phyloP scores from a whole-genome alignment of 2,329 filamentous ascomycete genomes.

The Pestalotiopsis sp. region DNA sequence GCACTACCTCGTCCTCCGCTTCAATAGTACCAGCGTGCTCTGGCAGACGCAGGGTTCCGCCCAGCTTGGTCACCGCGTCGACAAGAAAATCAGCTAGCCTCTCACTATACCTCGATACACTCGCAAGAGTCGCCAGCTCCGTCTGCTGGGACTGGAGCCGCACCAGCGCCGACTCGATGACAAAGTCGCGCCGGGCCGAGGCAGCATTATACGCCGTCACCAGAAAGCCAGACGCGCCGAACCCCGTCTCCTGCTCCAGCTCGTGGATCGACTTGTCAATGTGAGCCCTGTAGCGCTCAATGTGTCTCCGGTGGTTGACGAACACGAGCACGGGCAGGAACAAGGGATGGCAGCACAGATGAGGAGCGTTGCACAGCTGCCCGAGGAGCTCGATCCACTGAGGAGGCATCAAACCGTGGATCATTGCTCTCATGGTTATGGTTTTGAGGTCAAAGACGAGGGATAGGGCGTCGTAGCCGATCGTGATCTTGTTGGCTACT shows the following conservation, averaged over 20 bases:
- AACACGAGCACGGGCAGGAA: not conserved
- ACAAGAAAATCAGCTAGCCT: not conserved
- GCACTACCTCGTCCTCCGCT: not conserved
- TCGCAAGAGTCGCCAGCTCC: not conserved
- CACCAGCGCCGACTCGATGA: constrained; percentile 4
- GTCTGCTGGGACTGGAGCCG: constrained; percentile 8
- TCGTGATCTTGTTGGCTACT: constrained; percentile 1
- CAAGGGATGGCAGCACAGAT: not conserved
- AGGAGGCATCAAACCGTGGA: not conserved
- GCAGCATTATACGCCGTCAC: not conserved
- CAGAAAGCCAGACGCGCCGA: not conserved
- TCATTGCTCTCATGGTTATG: not conserved
- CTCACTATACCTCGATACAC: not conserved
- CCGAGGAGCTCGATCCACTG: not conserved
- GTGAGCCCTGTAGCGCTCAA: not conserved
- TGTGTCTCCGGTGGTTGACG: not conserved
- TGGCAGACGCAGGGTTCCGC: not conserved
- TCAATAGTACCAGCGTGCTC: not conserved
- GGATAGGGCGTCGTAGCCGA: not conserved
- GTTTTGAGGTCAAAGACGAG: not conserved
- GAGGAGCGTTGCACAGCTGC: not conserved
- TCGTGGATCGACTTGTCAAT: not conserved
- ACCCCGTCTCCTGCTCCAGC: constrained; percentile 6
- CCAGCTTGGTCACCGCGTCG: not conserved
- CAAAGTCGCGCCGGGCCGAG: not conserved